Percentiles rank a stretch among this genome's conserved stretches.
Conservation (phyloP, 1,284 basidiomycete species). For the Ganoderma sinense region DNA sequence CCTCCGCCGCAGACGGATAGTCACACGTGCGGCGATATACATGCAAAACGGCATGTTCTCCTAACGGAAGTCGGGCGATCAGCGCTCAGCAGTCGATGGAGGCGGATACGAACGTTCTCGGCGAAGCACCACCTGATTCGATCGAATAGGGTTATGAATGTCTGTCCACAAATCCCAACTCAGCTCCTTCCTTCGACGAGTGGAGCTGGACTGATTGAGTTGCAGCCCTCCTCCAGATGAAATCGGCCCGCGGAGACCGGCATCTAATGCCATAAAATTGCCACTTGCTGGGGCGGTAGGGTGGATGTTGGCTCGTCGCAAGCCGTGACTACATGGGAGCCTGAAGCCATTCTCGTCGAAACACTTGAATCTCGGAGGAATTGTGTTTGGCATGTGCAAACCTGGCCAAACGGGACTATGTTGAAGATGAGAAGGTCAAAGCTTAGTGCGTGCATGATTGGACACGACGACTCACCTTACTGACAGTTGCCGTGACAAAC, state of each 20-base stretch:
- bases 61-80: not conserved
- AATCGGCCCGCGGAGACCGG: not conserved
- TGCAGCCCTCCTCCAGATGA: not conserved
- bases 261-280: too few relatives aligned
- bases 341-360: not conserved
- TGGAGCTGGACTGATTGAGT: not conserved
- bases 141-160: constrained; percentile 7
- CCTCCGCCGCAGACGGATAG: not conserved
- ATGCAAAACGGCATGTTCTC: not conserved
- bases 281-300: too few relatives aligned
- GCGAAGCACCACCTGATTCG: not conserved
- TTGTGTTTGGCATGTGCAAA: not conserved
- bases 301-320: too few relatives aligned
- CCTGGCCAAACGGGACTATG: not conserved
- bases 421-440: not conserved
- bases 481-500: too few relatives aligned
- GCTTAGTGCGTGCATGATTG: not conserved
- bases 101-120: not conserved
- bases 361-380: not conserved
- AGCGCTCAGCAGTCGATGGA: not conserved
- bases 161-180: not conserved
- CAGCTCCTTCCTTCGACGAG: not conserved
- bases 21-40: too few relatives aligned
- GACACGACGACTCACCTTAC: too few relatives aligned
- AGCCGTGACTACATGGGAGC: not conserved